Evolutionary conservation across 495 filamentous ascomycete species (phyloP), one percentile per base, ranked within the genome.

Genomic region (Trichoderma parareesei): DNA sequence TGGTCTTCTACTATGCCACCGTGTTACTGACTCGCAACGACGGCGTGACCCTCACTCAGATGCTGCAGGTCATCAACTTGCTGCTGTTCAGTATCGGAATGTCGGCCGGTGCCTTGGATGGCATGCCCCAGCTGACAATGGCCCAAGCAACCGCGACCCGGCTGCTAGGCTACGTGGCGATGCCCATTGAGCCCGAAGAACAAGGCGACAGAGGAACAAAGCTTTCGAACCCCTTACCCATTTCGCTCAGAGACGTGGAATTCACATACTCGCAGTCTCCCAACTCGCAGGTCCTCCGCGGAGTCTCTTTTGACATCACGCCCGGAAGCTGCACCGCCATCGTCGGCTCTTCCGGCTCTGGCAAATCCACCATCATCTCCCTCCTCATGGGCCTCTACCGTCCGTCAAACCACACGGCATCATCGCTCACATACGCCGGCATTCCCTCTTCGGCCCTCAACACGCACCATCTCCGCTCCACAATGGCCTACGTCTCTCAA

Each of bases 1-100:
- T 96, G 27, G 83, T 96, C 18, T 94, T 95, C 72, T 96, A 88
- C 74, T 94, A 90, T 71, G 91, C 90, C 5, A 82, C 89, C 0
- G 73, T 83, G 4, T 76, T 96, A 9, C 82, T 87, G 43, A 76
- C 78, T 5, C 72, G 71, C 9, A 70, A 77, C 2, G 66, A 79
- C 16, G 81, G 67, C 70, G 75, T 38, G 72, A 73, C 67, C 2
- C 73, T 88, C 1, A 75, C 83, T 2, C 78, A 83, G 18, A 83
- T 95, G 46, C 71, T 97, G 63, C 81, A 85, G 63, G 87, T 92
- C 3, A 85, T 94, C 64, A 89, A 90, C n/a, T 81, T 96, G 64
- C 81, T 98, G 11, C 81, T 97, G 16, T 90, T 97, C 71, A 87
- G 89, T 64, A 78, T 93, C 20, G 82, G 85, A n/a, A 90, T 88